Evolutionary conservation across 805 yeast species (phyloP).

Genomic region (Pichia scutulata): DNA sequence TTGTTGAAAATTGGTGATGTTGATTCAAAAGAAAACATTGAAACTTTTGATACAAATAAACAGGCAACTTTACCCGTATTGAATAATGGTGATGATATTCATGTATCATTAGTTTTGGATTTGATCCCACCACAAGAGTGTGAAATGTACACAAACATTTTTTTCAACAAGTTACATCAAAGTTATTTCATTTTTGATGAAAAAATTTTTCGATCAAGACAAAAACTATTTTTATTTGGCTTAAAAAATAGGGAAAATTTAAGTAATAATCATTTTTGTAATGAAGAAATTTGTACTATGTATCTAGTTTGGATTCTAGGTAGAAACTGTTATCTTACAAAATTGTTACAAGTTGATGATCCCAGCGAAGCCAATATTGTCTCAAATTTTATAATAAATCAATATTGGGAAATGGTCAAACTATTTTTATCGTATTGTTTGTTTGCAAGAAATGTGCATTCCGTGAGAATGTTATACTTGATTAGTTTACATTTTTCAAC

Average conservation of each 20-base stretch:
- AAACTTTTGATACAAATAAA: not conserved
- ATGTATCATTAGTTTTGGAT: slow-evolving; percentile 18
- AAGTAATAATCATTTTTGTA: slow-evolving; percentile 6
- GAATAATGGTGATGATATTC: slow-evolving; percentile 2
- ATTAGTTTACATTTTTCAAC: slow-evolving; percentile 30
- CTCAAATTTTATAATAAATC: slow-evolving; percentile 13
- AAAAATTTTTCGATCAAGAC: slow-evolving; percentile 19
- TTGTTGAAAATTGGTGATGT: slow-evolving; percentile 11
- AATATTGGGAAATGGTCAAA: slow-evolving; percentile 27
- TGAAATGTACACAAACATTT: slow-evolving; percentile 24
- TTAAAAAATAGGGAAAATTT: not conserved
- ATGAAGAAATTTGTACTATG: slow-evolving; percentile 29
- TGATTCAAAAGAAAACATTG: not conserved
- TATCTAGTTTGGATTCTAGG: slow-evolving; percentile 33
- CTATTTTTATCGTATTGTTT: slow-evolving; percentile 28
- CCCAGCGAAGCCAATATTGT: slow-evolving; percentile 3
- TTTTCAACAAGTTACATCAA: slow-evolving; percentile 31
- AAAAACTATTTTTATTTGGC: slow-evolving; percentile 25
- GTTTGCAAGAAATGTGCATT: slow-evolving; percentile 26
- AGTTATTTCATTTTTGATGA: slow-evolving; percentile 30
- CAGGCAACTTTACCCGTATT: not conserved
- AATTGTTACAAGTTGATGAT: not conserved
- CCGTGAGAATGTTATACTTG: slow-evolving; percentile 30
- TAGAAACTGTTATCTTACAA: slow-evolving; percentile 11
- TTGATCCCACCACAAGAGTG: slow-evolving; percentile 20